Conservation (phyloP, 2,329 filamentous ascomycete species). For the Cladosporium phlei region DNA sequence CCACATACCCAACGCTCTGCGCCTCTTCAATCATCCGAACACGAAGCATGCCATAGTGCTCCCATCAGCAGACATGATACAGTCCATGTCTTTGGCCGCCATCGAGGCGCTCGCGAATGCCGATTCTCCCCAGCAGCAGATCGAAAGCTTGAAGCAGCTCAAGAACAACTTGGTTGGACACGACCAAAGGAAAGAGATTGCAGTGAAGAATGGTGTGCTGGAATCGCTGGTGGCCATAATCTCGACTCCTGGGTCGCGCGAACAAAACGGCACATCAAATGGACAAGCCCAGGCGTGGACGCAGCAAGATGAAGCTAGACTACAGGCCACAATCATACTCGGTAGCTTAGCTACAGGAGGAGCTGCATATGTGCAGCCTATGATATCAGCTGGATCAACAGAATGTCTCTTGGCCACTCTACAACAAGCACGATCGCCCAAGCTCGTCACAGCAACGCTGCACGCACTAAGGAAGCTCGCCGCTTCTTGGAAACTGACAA, state of each 20-base stretch:
- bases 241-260: constrained; percentile 27
- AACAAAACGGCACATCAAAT: constrained; percentile 27
- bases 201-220: constrained; percentile 65
- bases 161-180: constrained; percentile 92
- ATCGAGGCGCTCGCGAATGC: constrained; percentile 20
- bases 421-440: constrained; percentile 57
- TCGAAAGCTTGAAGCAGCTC: constrained; percentile 61
- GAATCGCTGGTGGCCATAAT: constrained; percentile 56
- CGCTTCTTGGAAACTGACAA: constrained; percentile 48
- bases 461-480: constrained; percentile 68
- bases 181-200: constrained; percentile 76
- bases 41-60: neutral
- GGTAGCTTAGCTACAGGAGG: constrained; percentile 86
- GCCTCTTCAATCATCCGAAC: too few relatives aligned
- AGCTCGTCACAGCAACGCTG: constrained; percentile 68
- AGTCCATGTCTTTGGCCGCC: constrained; percentile 14
- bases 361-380: constrained; percentile 68
- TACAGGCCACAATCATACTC: constrained; percentile 80
- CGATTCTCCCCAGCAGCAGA: constrained; percentile 31
- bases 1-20: too few relatives aligned
- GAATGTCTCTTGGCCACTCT: constrained; percentile 67
- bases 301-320: constrained; percentile 62
- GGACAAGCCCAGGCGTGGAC: constrained; percentile 37
- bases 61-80: constrained; percentile 13
- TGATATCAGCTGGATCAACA: constrained; percentile 65